Evolutionary conservation across 23 red algal species (phyloP), one percentile per base, ranked within the genome.

Genomic region (Gracilariopsis chorda): DNA sequence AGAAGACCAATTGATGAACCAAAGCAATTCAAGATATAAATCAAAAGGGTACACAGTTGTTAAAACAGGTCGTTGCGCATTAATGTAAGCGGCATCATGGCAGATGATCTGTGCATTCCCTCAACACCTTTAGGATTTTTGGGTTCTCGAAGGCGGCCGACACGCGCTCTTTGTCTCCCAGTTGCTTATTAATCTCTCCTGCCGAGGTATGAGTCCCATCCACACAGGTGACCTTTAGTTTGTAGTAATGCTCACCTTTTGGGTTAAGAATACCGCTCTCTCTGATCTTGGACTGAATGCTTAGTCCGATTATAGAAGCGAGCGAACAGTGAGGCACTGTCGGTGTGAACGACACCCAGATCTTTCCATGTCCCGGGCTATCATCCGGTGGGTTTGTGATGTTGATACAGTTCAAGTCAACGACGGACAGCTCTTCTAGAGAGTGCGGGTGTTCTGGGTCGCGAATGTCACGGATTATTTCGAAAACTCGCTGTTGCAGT

Each of bases 401-500:
- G 5, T 51, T 29, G 21, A 95, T 86, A 42, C 82, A 92, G 2
- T 93, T 48, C 23, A 62, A 29, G 19, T 94, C 88, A 2, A 98
- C 67, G 0, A 98, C 96, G 14, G 88, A 92, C 35, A 98, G 83
- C 64, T 98, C 89, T 79, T 98, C 96, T 42, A 98, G 90, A 45
- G 96, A 84, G 77, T 98, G 87, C 3, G 96, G 96, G 59, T 98
- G 93, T 79, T 98, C 96, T 13, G 96, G 96, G 82, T 98, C 96
- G 44, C 96, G 92, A 78, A 98, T 95, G 80, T 98, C 96, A 24
- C 96, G 92, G 49, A 98, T 98, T 44, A 74, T 79, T 39, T 98
- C 96, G 69, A 89, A 89, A 20, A 89, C 45, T 12, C 47, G 65
- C 40, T 73, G 43, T 21, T 89, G 28, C 19, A 89, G 58, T 44